Base-by-base conservation (phyloP, 2,329 filamentous ascomycete species). In the Teratosphaeria gauchensis region DNA sequence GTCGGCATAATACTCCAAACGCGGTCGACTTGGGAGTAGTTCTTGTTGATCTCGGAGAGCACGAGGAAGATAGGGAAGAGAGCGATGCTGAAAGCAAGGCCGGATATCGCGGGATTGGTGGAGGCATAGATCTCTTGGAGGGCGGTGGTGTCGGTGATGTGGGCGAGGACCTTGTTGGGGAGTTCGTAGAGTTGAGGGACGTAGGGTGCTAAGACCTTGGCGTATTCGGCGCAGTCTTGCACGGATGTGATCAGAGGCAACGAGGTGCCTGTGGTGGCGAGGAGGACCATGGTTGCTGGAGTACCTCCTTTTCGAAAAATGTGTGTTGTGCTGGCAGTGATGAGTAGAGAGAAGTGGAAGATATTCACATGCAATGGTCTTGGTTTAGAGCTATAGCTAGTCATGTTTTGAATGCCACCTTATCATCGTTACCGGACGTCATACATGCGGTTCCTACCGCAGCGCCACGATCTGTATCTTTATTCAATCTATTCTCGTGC, bases 1-100 rank as follows among this genome's bases (percentile, higher is more conserved):
- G 89, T 87, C 1, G 94, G 94, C 55, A 99, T 76, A 61, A 99
- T 80, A 70, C 90, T 94, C 94, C 94, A 99, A 66, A 87, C 77
- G 54, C 94, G 85, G 73, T 99, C 94, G 51, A 99, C 87, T 75
- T 99, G 94, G n/a, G 92, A 96, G 73, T 92, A 96, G 74, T 99
- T 99, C 69, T 82, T 83, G 75, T 95, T 97, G 76, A 90, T 75
- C 74, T 97, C 92, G 0, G 91, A 89, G 4, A 85, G 77, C 33
- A 92, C 69, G 28, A 96, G 77, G 67, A 95, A 88, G 31, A 94
- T 68, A 4, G 81, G 81, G 1, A 84, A 84, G n/a, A 95, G 73
- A 48, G 84, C 79, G 19, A 95, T 66, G 2, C 89, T 87, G 56
- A 89, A 82, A 0, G 84, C 86, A 63, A 95, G 80, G 2, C 84